Evolutionary conservation across 345 rosid genomes (phyloP).

Genomic region (Firmiana major): DNA sequence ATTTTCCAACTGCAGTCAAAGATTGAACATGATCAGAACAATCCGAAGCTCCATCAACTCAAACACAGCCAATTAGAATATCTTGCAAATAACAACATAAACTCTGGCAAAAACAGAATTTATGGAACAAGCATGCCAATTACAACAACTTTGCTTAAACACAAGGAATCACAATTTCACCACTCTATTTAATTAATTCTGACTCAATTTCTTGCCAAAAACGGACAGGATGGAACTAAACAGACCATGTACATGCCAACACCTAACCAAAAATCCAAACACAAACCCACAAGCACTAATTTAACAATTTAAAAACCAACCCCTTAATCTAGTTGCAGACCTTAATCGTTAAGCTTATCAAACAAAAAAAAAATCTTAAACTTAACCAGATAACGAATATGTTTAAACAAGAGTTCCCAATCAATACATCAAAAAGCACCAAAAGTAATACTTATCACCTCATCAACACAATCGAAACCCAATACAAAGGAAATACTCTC

Average conservation of each 20-base stretch:
- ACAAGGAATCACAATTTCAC: neutral
- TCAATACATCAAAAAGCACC: neutral
- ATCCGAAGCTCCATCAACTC: neutral
- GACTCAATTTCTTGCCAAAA: neutral
- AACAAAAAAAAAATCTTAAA: neutral
- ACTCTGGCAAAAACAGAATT: neutral
- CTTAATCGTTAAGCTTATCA: neutral
- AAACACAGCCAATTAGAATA: neutral
- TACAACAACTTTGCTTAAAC: neutral
- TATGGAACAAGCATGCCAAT: neutral
- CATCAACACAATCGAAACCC: neutral
- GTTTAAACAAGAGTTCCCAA: neutral
- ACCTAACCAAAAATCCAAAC: neutral
- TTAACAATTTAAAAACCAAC: neutral
- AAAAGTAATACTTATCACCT: neutral
- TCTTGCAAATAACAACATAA: neutral
- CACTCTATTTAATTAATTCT: neutral
- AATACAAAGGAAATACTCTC: neutral
- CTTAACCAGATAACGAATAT: neutral
- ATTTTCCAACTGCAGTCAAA: slow-evolving; percentile 38
- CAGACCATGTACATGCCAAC: neutral
- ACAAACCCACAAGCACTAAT: neutral
- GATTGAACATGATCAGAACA: neutral
- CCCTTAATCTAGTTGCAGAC: neutral
- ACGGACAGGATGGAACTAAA: neutral